These are phyloP conservation scores for Kodamaea leandrae DNA, from an alignment of 805 yeast species.

Conservation along the genomic window DNA sequence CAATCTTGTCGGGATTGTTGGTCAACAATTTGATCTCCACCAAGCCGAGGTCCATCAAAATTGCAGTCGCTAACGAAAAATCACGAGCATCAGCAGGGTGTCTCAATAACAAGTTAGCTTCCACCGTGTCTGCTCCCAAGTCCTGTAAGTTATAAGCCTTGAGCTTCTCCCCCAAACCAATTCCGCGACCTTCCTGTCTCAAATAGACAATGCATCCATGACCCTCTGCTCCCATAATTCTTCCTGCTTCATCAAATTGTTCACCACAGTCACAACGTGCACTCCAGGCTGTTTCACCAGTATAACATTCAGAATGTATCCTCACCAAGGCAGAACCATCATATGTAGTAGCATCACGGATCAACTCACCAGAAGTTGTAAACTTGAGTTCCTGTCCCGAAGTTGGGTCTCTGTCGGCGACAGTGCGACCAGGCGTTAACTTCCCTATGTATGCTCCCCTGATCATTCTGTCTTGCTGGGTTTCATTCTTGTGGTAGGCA, in stretches of 20 bases:
- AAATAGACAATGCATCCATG: slow-evolving; percentile 93
- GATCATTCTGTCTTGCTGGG: slow-evolving; percentile 95
- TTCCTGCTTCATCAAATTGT: slow-evolving; percentile 97
- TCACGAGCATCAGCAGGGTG: slow-evolving; percentile 99
- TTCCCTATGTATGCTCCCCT: slow-evolving; percentile 95
- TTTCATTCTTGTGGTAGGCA: slow-evolving; percentile 58
- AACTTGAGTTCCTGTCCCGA: slow-evolving; percentile 26
- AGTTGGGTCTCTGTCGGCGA: slow-evolving; percentile 58
- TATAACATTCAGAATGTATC: slow-evolving; percentile 95
- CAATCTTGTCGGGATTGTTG: slow-evolving; percentile 93
- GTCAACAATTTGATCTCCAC: slow-evolving; percentile 74
- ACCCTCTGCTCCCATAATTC: slow-evolving; percentile 82
- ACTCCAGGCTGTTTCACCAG: slow-evolving; percentile 99
- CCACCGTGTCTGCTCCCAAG: slow-evolving; percentile 97
- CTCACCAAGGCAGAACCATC: slow-evolving; percentile 64
- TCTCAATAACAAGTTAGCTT: slow-evolving; percentile 85
- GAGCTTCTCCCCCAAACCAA: slow-evolving; percentile 95
- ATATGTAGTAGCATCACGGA: slow-evolving; percentile 26
- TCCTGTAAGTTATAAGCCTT: slow-evolving; percentile 97
- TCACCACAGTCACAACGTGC: slow-evolving; percentile 99
- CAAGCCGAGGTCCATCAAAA: slow-evolving; percentile 77
- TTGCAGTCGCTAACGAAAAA: slow-evolving; percentile 91
- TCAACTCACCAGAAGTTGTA: slow-evolving; percentile 32
- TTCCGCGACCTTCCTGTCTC: slow-evolving; percentile 98
- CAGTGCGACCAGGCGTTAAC: slow-evolving; percentile 77